Evolutionary conservation across 352 stramenopile genomes (phyloP).

Genomic region (Globisporangium iwayamae): DNA sequence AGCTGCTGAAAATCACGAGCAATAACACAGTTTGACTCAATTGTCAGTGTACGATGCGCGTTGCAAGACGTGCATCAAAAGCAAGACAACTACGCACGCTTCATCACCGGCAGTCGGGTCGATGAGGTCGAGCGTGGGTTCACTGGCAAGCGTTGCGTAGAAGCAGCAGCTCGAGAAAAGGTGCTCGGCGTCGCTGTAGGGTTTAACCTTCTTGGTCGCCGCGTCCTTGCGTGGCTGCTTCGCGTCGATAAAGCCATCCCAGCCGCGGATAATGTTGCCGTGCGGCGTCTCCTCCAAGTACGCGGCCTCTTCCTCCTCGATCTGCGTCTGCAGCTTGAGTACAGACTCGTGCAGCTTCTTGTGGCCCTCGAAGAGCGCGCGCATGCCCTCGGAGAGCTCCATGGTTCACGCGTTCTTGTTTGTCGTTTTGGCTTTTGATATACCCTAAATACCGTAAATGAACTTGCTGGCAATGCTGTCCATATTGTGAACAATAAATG

Average conservation of each 20-base stretch:
- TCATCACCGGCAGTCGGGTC: constrained; percentile 27
- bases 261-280: constrained; percentile 86
- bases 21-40: neutral
- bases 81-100: neutral
- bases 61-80: neutral
- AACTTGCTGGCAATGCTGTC: too few species aligned
- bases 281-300: constrained; percentile 84
- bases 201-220: constrained; percentile 73
- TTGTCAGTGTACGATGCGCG: neutral
- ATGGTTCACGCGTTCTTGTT: constrained; percentile 2
- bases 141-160: constrained; percentile 47
- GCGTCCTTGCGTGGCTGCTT: constrained; percentile 77
- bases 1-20: neutral
- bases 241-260: constrained; percentile 84
- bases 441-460: too few species aligned
- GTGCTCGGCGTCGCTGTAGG: constrained; percentile 74
- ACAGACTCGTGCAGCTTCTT: constrained; percentile 67
- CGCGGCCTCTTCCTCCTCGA: constrained; percentile 70
- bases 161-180: constrained; percentile 77
- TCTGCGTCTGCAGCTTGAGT: constrained; percentile 65
- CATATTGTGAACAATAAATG: too few species aligned
- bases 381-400: constrained; percentile 60
- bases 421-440: neutral
- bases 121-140: constrained; percentile 52
- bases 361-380: constrained; percentile 66